Percentiles rank a stretch among this genome's conserved stretches.
phyloP scores from a whole-genome alignment of 2,329 filamentous ascomycete species.

The Biscogniauxia marginata region DNA sequence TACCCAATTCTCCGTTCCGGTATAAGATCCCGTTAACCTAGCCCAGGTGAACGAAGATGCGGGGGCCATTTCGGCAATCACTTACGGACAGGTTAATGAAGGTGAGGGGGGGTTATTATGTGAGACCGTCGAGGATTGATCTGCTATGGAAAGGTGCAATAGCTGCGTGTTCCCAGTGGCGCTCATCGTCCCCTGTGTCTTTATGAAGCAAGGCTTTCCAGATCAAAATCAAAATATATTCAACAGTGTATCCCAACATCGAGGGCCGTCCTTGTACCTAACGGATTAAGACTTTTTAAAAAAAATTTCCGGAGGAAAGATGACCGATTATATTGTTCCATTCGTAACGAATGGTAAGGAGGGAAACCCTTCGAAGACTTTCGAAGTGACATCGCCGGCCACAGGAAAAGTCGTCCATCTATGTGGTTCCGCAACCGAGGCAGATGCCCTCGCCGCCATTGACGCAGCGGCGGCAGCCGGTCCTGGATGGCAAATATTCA shows the following conservation, averaged over 20 bases:
- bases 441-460: constrained; percentile 23
- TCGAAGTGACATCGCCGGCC: constrained; percentile 56
- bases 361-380: constrained; percentile 45
- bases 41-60: no score
- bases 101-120: neutral
- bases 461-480: constrained; percentile 14
- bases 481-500: constrained; percentile 33
- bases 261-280: neutral
- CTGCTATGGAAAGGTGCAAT: neutral
- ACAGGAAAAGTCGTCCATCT: constrained; percentile 52
- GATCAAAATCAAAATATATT: no score
- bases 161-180: neutral
- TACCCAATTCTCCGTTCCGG: no score
- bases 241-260: neutral
- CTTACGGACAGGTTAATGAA: no score
- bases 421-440: constrained; percentile 54
- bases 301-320: constrained; percentile 12
- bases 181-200: neutral
- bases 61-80: no score
- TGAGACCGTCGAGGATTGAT: neutral
- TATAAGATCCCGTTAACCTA: no score
- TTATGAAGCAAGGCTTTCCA: neutral
- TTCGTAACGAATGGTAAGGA: constrained; percentile 47
- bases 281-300: neutral
- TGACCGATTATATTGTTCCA: constrained; percentile 35